Conservation (phyloP, 768 basidiomycete genomes). For the Boletus subparvulus region DNA sequence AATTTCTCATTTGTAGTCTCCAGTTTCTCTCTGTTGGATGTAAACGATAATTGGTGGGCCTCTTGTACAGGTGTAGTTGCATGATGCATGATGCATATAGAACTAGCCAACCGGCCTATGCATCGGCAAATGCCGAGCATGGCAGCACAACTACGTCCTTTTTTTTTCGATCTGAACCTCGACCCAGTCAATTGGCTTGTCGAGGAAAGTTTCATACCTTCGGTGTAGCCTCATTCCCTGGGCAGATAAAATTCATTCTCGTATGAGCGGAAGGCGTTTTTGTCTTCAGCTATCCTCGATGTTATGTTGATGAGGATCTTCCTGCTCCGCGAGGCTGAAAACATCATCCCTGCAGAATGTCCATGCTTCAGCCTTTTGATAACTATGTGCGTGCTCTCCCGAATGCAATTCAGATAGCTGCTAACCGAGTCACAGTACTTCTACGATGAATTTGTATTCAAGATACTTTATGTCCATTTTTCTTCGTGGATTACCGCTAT, state of each 20-base stretch:
- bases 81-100: no score
- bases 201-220: conserved; percentile 13
- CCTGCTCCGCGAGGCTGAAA: conserved; percentile 6
- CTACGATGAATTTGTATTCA: no score
- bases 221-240: conserved; percentile 36
- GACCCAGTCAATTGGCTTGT: conserved; percentile 33
- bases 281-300: background rate
- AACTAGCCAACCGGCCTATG: no score
- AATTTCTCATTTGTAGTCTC: no score
- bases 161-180: background rate
- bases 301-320: background rate
- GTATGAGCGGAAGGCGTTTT: background rate
- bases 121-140: background rate
- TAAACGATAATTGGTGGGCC: no score
- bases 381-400: conserved; percentile 9
- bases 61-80: no score
- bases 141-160: no score
- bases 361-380: background rate
- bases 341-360: background rate
- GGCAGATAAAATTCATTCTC: conserved; percentile 23
- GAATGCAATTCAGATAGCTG: background rate
- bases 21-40: no score
- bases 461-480: no score
- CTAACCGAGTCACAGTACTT: background rate
- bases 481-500: no score